Conservation (phyloP, 768 basidiomycete genomes). For the Boletales sp. region DNA sequence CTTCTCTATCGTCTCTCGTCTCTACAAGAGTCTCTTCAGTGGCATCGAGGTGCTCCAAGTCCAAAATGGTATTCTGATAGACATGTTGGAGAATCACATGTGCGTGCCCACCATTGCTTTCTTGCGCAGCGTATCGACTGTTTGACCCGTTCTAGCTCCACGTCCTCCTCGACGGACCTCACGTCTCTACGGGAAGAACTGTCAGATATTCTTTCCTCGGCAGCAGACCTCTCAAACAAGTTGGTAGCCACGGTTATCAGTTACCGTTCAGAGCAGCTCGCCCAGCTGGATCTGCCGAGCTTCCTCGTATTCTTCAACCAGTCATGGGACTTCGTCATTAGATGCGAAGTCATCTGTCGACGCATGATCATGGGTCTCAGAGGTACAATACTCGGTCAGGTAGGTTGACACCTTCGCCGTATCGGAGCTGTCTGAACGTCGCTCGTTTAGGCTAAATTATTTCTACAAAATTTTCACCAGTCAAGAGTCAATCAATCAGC, state of each 20-base stretch:
- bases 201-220: slow-evolving; percentile 70
- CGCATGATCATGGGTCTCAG: slow-evolving; percentile 92
- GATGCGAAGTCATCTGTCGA: slow-evolving; percentile 79
- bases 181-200: slow-evolving; percentile 61
- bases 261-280: slow-evolving; percentile 75
- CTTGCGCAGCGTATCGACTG: background rate
- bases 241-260: slow-evolving; percentile 77
- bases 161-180: slow-evolving; percentile 38
- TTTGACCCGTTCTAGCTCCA: slow-evolving; percentile 30
- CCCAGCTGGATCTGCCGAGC: slow-evolving; percentile 61
- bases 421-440: background rate
- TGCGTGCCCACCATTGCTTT: slow-evolving; percentile 18
- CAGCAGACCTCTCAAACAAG: slow-evolving; percentile 82
- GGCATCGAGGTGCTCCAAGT: slow-evolving; percentile 65
- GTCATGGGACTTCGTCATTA: slow-evolving; percentile 88
- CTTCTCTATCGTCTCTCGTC: slow-evolving; percentile 50
- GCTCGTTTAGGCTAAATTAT: slow-evolving; percentile 68
- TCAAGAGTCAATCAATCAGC: slow-evolving; percentile 74
- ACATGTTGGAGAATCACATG: slow-evolving; percentile 51
- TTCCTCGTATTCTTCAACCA: slow-evolving; percentile 82
- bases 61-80: slow-evolving; percentile 55
- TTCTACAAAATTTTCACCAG: slow-evolving; percentile 85
- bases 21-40: slow-evolving; percentile 61
- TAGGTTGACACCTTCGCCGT: slow-evolving; percentile 28
- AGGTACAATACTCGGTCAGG: slow-evolving; percentile 82